A percentile compares a stretch with the other conserved stretches of the same genome.
Conservation (phyloP, 305 asterid genomes). For the Fraxinus latifolia region DNA sequence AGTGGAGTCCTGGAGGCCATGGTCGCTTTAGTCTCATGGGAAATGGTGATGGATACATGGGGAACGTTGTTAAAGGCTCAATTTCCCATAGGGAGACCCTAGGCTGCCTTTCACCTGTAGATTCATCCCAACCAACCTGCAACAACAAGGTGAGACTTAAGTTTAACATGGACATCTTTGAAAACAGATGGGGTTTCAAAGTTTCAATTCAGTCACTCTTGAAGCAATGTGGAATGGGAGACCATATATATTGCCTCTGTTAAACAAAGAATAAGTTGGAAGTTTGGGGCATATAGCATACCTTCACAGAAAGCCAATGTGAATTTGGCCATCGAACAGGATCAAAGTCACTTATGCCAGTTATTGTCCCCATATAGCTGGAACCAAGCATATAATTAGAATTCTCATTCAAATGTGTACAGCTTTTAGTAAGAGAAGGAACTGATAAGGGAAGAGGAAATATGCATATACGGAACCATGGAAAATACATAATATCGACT, state of each 20-base stretch:
- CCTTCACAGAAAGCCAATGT: slow-evolving; percentile 86
- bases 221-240: neutral
- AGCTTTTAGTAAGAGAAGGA: neutral
- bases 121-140: slow-evolving; percentile 79
- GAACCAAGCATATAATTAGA: slow-evolving; percentile 15
- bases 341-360: slow-evolving; percentile 73
- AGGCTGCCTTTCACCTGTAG: slow-evolving; percentile 68
- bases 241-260: neutral
- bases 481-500: neutral
- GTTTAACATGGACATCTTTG: neutral
- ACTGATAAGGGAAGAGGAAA: neutral
- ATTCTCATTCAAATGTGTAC: neutral
- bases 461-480: neutral
- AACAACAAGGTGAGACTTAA: neutral
- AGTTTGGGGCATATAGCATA: slow-evolving; percentile 8
- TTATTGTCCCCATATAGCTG: slow-evolving; percentile 89
- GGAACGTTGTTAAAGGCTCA: slow-evolving; percentile 69
- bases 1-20: slow-evolving; percentile 63
- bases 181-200: neutral
- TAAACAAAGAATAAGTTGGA: neutral
- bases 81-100: slow-evolving; percentile 76
- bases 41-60: slow-evolving; percentile 65
- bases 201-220: neutral
- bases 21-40: slow-evolving; percentile 59
- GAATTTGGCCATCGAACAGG: slow-evolving; percentile 70